phyloP scores from a whole-genome alignment of 169 alveolate genomes.

The Cytauxzoon felis region DNA sequence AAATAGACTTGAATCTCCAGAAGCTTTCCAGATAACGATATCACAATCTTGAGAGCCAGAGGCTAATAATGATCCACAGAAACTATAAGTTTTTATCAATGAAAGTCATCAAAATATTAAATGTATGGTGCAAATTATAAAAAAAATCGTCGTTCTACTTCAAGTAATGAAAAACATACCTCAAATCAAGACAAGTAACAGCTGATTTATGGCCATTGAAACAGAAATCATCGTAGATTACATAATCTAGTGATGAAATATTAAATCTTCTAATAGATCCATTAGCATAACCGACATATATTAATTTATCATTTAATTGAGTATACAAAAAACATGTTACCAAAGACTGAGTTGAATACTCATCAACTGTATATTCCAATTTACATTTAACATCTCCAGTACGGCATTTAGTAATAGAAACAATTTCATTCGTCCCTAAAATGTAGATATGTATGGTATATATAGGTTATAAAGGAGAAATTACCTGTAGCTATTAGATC shows the following conservation, averaged over 20 bases:
- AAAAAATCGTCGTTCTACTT: no score
- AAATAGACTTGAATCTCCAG: constrained; percentile 76
- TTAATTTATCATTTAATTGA: background rate
- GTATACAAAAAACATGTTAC: constrained; percentile 25
- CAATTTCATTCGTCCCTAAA: constrained; percentile 13
- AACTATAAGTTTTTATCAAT: constrained; percentile 55
- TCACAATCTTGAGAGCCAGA: constrained; percentile 83
- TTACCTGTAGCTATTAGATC: constrained; percentile 40
- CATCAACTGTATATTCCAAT: constrained; percentile 15
- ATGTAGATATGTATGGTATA: no score
- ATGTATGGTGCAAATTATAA: no score
- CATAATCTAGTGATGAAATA: background rate
- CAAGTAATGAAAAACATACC: background rate
- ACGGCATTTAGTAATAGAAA: constrained; percentile 36
- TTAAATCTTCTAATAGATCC: constrained; percentile 46
- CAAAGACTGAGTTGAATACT: constrained; percentile 1
- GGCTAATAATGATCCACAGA: constrained; percentile 64
- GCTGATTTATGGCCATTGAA: constrained; percentile 49
- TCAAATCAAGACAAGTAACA: constrained; percentile 29
- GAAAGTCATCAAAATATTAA: no score
- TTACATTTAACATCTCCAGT: constrained; percentile 17
- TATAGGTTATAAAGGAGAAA: background rate
- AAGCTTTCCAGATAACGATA: constrained; percentile 81
- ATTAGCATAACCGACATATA: constrained; percentile 52
- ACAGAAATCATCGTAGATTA: constrained; percentile 27